Conservation (phyloP, 2,329 filamentous ascomycete genomes). For the Pyrenophora seminiperda region DNA sequence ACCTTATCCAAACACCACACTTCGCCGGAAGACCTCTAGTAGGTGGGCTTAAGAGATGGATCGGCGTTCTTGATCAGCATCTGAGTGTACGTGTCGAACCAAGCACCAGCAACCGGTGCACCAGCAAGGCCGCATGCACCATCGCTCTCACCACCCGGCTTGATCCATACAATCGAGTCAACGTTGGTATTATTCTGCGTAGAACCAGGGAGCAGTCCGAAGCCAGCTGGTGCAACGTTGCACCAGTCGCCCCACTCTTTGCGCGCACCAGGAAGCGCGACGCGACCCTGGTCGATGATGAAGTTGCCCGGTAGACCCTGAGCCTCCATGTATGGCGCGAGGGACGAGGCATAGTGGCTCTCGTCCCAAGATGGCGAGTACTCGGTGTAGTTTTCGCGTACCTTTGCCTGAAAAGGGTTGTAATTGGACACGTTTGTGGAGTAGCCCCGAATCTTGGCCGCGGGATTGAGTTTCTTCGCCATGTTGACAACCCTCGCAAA, state of each 20-base stretch:
- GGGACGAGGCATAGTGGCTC: slow-evolving; percentile 31
- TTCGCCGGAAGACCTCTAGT: slow-evolving; percentile 1
- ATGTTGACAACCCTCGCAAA: slow-evolving; percentile 31
- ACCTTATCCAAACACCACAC: too few species aligned
- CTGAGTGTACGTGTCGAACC: slow-evolving; percentile 39
- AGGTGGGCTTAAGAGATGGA: slow-evolving; percentile 29
- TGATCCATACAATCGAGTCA: slow-evolving; percentile 40
- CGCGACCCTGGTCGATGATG: slow-evolving; percentile 38
- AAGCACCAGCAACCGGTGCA: slow-evolving; percentile 34
- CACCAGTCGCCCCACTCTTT: slow-evolving; percentile 40
- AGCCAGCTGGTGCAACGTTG: slow-evolving; percentile 34
- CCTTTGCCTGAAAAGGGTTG: slow-evolving; percentile 32
- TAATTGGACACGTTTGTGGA: slow-evolving; percentile 38
- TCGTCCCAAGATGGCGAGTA: slow-evolving; percentile 33
- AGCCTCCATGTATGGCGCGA: slow-evolving; percentile 27
- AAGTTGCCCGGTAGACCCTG: slow-evolving; percentile 34
- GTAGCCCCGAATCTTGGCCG: slow-evolving; percentile 33
- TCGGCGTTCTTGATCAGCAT: slow-evolving; percentile 38
- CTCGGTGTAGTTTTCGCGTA: slow-evolving; percentile 35
- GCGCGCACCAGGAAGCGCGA: slow-evolving; percentile 29
- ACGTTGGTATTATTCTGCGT: slow-evolving; percentile 31
- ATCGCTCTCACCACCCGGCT: slow-evolving; percentile 39
- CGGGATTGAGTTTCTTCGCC: slow-evolving; percentile 30
- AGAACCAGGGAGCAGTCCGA: slow-evolving; percentile 24
- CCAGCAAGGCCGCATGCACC: slow-evolving; percentile 32